Percentiles rank a stretch among this genome's conserved stretches.
phyloP scores from a whole-genome alignment of 768 basidiomycete genomes.

The Lactarius evosmus region DNA sequence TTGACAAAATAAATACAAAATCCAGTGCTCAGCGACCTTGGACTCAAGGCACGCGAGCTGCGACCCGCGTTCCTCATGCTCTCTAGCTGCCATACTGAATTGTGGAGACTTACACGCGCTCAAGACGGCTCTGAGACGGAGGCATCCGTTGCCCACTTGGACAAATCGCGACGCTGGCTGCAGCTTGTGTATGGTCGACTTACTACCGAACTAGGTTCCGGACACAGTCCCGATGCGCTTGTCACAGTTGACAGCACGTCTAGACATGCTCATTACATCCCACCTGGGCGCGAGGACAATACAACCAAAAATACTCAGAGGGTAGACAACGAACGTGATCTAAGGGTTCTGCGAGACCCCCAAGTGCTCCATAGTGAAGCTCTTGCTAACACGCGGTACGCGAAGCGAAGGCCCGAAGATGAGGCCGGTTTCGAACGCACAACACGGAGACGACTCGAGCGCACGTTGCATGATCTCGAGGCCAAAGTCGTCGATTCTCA shows the following conservation, averaged over 20 bases:
- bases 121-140: slow-evolving; percentile 29
- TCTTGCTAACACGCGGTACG: slow-evolving; percentile 36
- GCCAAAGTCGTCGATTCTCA: slow-evolving; percentile 13
- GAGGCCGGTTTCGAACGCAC: slow-evolving; percentile 29
- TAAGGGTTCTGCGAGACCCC: slow-evolving; percentile 40
- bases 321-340: slow-evolving; percentile 37
- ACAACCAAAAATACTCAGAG: slow-evolving; percentile 15
- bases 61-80: slow-evolving; percentile 53
- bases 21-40: slow-evolving; percentile 42
- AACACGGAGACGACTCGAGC: slow-evolving; percentile 30
- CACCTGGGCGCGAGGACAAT: not conserved
- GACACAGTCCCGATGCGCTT: slow-evolving; percentile 1
- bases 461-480: slow-evolving; percentile 19
- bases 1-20: not conserved
- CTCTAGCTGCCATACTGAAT: slow-evolving; percentile 52
- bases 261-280: not conserved
- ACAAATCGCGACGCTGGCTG: slow-evolving; percentile 44
- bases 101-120: slow-evolving; percentile 37
- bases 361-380: slow-evolving; percentile 33
- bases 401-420: slow-evolving; percentile 48
- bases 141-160: slow-evolving; percentile 39
- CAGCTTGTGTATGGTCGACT: slow-evolving; percentile 47
- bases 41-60: slow-evolving; percentile 39
- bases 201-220: slow-evolving; percentile 15
- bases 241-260: not conserved